These are phyloP conservation scores for Podospora pseudoanserina DNA, from an alignment of 495 filamentous ascomycete species.

Conservation along the genomic window DNA sequence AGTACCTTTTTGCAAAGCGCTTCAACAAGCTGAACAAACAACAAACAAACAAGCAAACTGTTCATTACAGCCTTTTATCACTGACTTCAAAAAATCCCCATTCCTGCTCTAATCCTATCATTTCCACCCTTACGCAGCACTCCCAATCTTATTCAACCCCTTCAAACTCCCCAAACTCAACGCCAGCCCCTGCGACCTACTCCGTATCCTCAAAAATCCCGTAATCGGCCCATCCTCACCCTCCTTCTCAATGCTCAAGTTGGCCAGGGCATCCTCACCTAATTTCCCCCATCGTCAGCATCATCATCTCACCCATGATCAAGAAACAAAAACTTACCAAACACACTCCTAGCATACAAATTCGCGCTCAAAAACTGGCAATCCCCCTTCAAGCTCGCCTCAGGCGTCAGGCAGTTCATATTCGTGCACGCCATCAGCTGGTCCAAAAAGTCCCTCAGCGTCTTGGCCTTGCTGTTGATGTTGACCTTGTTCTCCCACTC, in stretches of 20 bases:
- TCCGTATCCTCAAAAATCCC: constrained; percentile 98
- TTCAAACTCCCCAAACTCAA: constrained; percentile 93
- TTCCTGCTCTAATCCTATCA: neutral
- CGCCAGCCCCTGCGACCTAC: constrained; percentile 92
- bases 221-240: constrained; percentile 93
- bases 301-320: neutral
- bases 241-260: constrained; percentile 96
- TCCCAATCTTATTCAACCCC: constrained; percentile 80
- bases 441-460: constrained; percentile 84
- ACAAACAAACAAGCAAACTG: neutral
- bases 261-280: constrained; percentile 99
- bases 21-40: neutral
- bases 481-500: constrained; percentile 99
- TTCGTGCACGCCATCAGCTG: constrained; percentile 97
- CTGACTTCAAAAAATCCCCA: neutral
- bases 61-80: neutral
- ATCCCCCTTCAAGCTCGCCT: constrained; percentile 93
- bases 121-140: constrained; percentile 35
- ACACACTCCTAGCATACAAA: constrained; percentile 94
- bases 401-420: constrained; percentile 96
- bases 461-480: constrained; percentile 96
- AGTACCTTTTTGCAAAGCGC: neutral
- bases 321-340: constrained; percentile 67
- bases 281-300: neutral
- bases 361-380: constrained; percentile 98